Base-by-base conservation (phyloP, 495 filamentous ascomycete genomes). In the Xylaria telfairii region DNA sequence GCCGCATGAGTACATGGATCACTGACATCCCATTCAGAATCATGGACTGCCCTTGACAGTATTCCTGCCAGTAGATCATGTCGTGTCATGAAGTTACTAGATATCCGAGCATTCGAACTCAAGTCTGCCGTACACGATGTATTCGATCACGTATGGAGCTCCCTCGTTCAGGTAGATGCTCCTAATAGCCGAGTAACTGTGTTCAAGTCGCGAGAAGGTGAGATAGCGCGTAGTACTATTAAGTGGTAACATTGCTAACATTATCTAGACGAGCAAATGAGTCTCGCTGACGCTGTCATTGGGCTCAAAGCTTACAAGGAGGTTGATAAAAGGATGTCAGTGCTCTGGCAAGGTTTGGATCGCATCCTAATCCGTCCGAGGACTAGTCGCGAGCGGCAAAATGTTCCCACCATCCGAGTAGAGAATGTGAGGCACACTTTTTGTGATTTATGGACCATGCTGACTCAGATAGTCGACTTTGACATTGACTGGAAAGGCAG, bases 91-190 rank as follows among this genome's bases (percentile, higher is more conserved):
- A 81, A 79, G 73, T 72, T 84, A 59, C 80, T 83, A 66, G 82
- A 82, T 74, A 82, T 84, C 47, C 82, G 80, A 74, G 83, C 76
- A 51, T 89, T 81, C 61, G 82, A 84, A 68, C 81, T 92, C 39
- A 87, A 86, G 56, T 81, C 75, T 0, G 82, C 85, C 4, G 89
- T 91, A 32, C 86, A 91, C 54, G 85, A 86, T 34, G 80, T 91
- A 41, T 83, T 90, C 65, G 83, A 87, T 46, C 83, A 77, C 21
- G 83, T 90, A 13, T 86, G 86, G 90, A 81, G 80, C 63, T 74
- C 83, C 0, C 80, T 91, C n/a, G 74, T 93, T 10, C 78, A 82
- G 15, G 75, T 92, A 47, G 87, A 92, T 72, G 76, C 76, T 7
- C 76, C 85, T 56, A 74, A 79, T 7, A 79, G 81, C 7, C 82